Conservation (phyloP, 257 asterid genomes). For the Capsicum rhomboideum region DNA sequence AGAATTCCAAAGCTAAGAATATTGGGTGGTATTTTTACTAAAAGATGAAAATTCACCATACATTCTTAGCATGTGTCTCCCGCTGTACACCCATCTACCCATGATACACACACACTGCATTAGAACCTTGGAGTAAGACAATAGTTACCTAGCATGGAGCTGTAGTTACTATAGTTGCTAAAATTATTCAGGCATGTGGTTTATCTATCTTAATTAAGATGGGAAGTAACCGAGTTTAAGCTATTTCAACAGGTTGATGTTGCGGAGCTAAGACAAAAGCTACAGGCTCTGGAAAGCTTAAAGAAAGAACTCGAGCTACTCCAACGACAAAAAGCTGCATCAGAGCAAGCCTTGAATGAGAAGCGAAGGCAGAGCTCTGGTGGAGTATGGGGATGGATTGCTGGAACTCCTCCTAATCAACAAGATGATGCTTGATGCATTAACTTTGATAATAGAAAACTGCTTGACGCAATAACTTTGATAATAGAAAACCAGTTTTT, state of each 20-base stretch:
- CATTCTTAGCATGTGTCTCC: not conserved
- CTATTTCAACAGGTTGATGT: slow-evolving; percentile 67
- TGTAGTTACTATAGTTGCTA: not conserved
- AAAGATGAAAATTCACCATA: not conserved
- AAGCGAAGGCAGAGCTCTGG: slow-evolving; percentile 68
- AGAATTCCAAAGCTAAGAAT: not conserved
- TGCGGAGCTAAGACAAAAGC: slow-evolving; percentile 93
- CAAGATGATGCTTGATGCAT: slow-evolving; percentile 28
- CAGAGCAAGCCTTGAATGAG: slow-evolving; percentile 74
- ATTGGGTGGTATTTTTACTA: not conserved
- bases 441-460: not conserved
- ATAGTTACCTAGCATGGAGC: not conserved
- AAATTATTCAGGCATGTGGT: not conserved
- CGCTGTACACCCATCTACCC: not conserved
- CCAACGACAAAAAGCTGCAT: slow-evolving; percentile 87
- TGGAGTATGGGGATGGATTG: slow-evolving; percentile 99
- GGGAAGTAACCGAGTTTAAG: not conserved
- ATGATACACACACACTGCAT: not conserved
- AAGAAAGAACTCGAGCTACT: slow-evolving; percentile 91
- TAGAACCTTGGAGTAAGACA: not conserved
- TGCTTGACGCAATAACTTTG: slow-evolving; percentile 14
- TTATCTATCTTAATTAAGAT: not conserved
- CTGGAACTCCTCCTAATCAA: slow-evolving; percentile 63
- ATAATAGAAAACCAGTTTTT: slow-evolving; percentile 5
- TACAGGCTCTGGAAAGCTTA: slow-evolving; percentile 69